A percentile compares a stretch with the other conserved stretches of the same genome.
phyloP scores from a whole-genome alignment of 1,139 yeast genomes.

The Sugiyamaella castrensis region DNA sequence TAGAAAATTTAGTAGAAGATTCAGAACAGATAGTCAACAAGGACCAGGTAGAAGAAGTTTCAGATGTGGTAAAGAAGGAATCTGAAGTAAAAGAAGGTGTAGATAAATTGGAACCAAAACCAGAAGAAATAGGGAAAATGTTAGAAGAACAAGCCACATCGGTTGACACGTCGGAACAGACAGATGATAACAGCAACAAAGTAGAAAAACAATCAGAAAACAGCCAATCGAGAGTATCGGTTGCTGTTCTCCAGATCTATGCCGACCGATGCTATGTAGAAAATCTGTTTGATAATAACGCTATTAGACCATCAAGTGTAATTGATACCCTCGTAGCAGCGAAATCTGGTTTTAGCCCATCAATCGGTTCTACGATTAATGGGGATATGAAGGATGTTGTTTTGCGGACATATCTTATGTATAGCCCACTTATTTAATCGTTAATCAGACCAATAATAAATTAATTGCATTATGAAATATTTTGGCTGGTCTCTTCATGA shows the following conservation, averaged over 20 bases:
- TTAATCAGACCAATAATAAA: not conserved
- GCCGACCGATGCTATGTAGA: constrained; percentile 11
- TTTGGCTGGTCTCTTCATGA: not conserved
- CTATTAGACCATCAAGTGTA: too few species aligned
- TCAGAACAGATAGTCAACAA: not conserved
- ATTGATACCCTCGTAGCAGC: too few species aligned
- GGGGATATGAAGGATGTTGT: constrained; percentile 8
- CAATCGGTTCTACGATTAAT: not conserved
- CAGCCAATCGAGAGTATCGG: not conserved
- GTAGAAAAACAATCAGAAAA: not conserved
- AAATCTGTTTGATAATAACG: constrained; percentile 6
- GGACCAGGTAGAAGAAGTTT: not conserved
- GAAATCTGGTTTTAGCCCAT: too few species aligned
- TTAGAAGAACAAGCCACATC: not conserved
- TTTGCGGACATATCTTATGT: constrained; percentile 8
- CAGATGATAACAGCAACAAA: not conserved
- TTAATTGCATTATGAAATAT: not conserved
- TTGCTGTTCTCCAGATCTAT: constrained; percentile 8
- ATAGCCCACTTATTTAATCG: constrained; percentile 10
- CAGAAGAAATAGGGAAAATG: not conserved
- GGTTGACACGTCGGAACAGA: not conserved
- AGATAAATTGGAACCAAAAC: not conserved
- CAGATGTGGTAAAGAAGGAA: not conserved
- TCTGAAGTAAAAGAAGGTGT: not conserved
- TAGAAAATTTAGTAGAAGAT: not conserved